Percentiles rank a stretch among this genome's conserved stretches.
Evolutionary conservation across 768 basidiomycete genomes (phyloP).

Genomic region (Rhodotorula taiwanensis): DNA sequence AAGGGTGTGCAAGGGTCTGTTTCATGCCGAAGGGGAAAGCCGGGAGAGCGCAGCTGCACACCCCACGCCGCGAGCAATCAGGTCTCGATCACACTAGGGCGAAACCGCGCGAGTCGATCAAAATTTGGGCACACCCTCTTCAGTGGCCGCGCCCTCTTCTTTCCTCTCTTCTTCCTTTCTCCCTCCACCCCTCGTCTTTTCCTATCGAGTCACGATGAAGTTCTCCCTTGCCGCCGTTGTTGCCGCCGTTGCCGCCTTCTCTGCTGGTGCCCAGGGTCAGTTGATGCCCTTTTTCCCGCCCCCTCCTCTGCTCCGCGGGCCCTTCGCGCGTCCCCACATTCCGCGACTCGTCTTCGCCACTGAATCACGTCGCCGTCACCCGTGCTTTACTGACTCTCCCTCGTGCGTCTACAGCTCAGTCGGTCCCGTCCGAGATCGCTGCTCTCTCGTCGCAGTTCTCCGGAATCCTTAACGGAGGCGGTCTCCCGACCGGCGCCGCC

Average conservation of each 20-base stretch:
- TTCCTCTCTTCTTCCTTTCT: not conserved
- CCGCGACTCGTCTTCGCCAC: not conserved
- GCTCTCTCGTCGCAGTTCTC: not conserved
- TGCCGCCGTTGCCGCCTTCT: not conserved
- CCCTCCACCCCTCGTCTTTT: not conserved
- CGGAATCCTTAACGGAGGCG: not conserved
- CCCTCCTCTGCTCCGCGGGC: no score
- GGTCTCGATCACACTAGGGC: no score
- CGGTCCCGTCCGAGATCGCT: not conserved
- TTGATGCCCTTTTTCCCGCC: not conserved
- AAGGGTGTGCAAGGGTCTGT: no score
- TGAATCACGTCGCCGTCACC: not conserved
- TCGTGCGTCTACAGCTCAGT: not conserved
- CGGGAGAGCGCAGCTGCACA: not conserved
- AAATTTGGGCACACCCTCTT: no score
- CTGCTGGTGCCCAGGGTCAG: not conserved
- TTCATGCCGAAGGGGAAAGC: no score
- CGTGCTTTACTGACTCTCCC: not conserved
- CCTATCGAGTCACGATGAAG: not conserved
- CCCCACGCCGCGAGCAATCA: no score
- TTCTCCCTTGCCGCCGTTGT: not conserved
- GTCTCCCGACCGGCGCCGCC: slow-evolving; percentile 1
- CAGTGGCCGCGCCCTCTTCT: not conserved
- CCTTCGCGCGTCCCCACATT: no score
- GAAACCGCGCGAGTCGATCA: no score